phyloP scores from a whole-genome alignment of 208 protist species.

The Trypanosoma scelopori region DNA sequence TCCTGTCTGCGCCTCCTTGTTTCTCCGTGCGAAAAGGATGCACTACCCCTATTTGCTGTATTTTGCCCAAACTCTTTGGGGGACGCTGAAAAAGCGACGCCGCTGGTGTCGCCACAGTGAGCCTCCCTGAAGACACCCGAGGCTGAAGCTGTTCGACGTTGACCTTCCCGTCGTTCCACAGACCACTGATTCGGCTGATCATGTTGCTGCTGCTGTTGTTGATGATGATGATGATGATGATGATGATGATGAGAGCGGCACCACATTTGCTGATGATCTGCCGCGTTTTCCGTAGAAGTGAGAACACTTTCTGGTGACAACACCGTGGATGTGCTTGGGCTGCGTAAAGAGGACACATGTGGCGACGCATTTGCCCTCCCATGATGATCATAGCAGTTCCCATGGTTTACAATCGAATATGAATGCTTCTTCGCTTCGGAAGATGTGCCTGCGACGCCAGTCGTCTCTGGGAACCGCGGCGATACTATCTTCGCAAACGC shows the following conservation, averaged over 20 bases:
- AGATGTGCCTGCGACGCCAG: neutral
- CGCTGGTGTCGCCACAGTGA: neutral
- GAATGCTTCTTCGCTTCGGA: neutral
- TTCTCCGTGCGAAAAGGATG: neutral
- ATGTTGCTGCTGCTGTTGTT: neutral
- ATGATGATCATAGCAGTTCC: slow-evolving; percentile 1
- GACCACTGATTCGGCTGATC: too few species aligned
- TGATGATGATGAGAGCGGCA: neutral
- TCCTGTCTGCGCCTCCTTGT: neutral
- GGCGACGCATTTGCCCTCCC: neutral
- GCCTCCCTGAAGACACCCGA: neutral
- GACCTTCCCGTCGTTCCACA: too few species aligned
- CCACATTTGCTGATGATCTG: neutral
- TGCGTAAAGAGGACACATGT: slow-evolving; percentile 1
- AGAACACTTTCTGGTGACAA: slow-evolving; percentile 21
- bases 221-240: slow-evolving; percentile 1
- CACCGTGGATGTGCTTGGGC: slow-evolving; percentile 19
- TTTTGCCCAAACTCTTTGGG: slow-evolving; percentile 3
- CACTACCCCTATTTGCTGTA: neutral
- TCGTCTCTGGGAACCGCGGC: neutral
- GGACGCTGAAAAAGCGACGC: neutral
- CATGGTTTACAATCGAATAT: neutral
- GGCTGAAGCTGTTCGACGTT: too few species aligned
- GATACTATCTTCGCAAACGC: neutral
- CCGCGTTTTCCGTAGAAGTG: neutral